Conservation (phyloP, 129 eudicot genomes). For the Gnaphalium uliginosum region DNA sequence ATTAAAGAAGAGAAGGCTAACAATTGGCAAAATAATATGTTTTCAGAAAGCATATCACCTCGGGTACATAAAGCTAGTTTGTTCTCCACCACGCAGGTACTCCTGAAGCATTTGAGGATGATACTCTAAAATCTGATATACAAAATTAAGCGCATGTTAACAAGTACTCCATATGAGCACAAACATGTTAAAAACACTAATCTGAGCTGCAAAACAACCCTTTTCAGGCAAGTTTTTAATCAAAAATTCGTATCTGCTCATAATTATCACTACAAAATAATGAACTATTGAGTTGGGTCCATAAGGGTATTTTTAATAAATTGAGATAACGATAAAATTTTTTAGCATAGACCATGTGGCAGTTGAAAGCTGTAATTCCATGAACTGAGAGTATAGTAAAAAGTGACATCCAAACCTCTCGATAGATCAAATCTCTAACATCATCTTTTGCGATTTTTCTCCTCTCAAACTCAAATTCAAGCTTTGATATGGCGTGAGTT, state of each 20-base stretch:
- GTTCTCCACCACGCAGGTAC: slow-evolving; percentile 80
- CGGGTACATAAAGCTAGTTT: slow-evolving; percentile 97
- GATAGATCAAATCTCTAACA: slow-evolving; percentile 88
- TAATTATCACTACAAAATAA: too few relatives aligned
- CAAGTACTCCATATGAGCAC: slow-evolving; percentile 9
- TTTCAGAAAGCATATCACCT: slow-evolving; percentile 50
- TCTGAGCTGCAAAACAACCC: not conserved
- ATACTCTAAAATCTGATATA: slow-evolving; percentile 83
- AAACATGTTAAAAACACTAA: slow-evolving; percentile 10
- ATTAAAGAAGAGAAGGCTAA: not conserved
- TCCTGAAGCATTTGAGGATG: slow-evolving; percentile 98
- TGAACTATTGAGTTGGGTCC: too few relatives aligned
- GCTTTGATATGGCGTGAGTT: slow-evolving; percentile 81
- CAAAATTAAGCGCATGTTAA: slow-evolving; percentile 4
- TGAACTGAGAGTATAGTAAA: not conserved
- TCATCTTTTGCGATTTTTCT: slow-evolving; percentile 85
- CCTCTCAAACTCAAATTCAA: slow-evolving; percentile 93
- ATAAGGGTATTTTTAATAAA: too few relatives aligned
- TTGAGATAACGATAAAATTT: not conserved
- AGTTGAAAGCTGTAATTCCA: slow-evolving; percentile 7
- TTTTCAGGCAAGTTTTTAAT: slow-evolving; percentile 1
- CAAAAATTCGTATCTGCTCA: not conserved
- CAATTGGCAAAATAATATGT: not conserved
- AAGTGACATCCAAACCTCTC: slow-evolving; percentile 64
- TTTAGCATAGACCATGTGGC: not conserved